These are phyloP conservation scores for Mycena alexandri DNA, from an alignment of 768 basidiomycete species.

Conservation along the genomic window DNA sequence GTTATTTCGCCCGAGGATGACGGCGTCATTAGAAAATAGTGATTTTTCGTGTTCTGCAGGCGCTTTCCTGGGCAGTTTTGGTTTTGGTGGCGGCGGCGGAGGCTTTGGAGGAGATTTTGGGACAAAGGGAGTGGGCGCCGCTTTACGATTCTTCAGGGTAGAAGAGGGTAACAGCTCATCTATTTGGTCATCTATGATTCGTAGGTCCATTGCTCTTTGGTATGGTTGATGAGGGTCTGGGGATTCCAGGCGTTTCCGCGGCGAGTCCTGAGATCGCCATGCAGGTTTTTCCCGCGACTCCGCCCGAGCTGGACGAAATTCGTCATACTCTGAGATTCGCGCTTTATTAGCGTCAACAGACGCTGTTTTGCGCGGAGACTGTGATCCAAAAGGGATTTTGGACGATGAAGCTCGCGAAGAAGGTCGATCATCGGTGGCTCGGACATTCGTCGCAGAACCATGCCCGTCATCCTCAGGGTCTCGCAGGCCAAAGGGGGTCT, in stretches of 20 bases:
- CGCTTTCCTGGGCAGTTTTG: conserved; percentile 1
- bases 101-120: background rate
- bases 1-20: conserved; percentile 20
- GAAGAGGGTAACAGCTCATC: background rate
- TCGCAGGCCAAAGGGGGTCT: conserved; percentile 14
- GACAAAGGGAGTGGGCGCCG: background rate
- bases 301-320: conserved; percentile 2
- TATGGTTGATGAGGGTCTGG: no score
- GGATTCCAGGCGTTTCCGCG: background rate
- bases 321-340: background rate
- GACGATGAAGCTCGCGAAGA: background rate
- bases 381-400: no score
- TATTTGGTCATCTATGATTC: background rate
- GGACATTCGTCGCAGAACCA: background rate
- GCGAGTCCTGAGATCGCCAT: background rate
- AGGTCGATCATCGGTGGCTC: background rate
- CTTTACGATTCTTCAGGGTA: conserved; percentile 27
- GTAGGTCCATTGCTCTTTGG: background rate
- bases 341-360: no score
- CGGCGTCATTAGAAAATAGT: conserved; percentile 21
- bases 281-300: background rate
- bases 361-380: no score
- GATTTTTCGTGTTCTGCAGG: background rate
- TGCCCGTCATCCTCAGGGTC: background rate
- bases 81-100: conserved; percentile 6